Base-by-base conservation (phyloP, 2,329 filamentous ascomycete genomes). In the Alternaria arbusti region DNA sequence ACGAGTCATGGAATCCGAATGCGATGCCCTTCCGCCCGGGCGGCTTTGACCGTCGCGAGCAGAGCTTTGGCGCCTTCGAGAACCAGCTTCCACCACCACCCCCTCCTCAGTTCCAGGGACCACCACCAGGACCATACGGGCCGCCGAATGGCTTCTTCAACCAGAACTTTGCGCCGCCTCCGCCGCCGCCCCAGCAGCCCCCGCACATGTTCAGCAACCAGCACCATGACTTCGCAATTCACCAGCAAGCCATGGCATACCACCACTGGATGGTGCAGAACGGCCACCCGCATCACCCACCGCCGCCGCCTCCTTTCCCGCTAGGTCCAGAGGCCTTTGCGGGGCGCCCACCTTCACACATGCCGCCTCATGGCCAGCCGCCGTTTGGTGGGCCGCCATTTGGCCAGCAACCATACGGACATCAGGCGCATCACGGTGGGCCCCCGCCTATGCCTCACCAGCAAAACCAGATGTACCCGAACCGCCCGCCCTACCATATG, bases 191-290 rank as follows among this genome's bases (percentile, higher is more conserved):
- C 1, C 65, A 57, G 49, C 60, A 63, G 17, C 65, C 15, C 55
- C 62, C 61, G 58, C 51, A 58, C 50, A 59, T 63, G 50, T 60
- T 61, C 50, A 55, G 58, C 46, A 59, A 55, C 22, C 63, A 61
- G 30, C 60, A 67, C 32, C 58, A 66, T 55, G 64, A 60, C 13
- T 58, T 63, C 49, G 66, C 58, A 8, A 56, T 64, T 28, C 64
- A 71, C 30, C 63, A 68, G 46, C 61, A 67, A 40, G 66, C 65
- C 23, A 69, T 70, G 52, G 67, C 66, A 4, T 59, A 72, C 55
- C 59, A 70, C 15, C 71, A 73, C 43, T 72, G 71, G 71, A 66
- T 68, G 50, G 63, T 67, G 26, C 64, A 65, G 36, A 63, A n/a
- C 61, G 63, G 43, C 6, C 61, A 60, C 54, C 59, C 10, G 45